Conservation (phyloP, 2,329 filamentous ascomycete genomes). For the Metarhizium humberi region DNA sequence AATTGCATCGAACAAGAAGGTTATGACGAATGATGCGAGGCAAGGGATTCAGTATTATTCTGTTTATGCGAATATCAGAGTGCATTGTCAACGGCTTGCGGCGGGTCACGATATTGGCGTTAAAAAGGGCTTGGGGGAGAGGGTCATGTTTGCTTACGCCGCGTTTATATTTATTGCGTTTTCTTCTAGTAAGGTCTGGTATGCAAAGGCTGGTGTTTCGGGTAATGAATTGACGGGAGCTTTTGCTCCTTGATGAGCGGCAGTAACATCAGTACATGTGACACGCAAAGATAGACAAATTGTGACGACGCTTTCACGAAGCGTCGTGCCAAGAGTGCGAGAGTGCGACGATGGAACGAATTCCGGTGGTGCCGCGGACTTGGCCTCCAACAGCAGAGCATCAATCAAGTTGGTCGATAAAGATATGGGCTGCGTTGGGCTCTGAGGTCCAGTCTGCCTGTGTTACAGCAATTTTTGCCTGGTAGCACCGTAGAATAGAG, state of each 20-base stretch:
- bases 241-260: neutral
- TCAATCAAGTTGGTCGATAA: too few relatives aligned
- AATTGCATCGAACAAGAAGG: neutral
- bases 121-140: neutral
- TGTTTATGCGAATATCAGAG: neutral
- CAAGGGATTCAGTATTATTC: neutral
- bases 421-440: too few relatives aligned
- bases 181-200: neutral
- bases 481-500: neutral
- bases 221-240: neutral
- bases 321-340: too few relatives aligned
- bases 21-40: neutral
- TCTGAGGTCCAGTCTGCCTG: too few relatives aligned
- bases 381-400: too few relatives aligned
- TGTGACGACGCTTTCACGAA: too few relatives aligned
- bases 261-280: too few relatives aligned
- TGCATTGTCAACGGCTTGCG: neutral
- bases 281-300: too few relatives aligned
- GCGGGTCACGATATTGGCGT: neutral
- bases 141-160: neutral
- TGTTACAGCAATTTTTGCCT: neutral
- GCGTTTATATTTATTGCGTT: neutral
- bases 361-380: too few relatives aligned
- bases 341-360: too few relatives aligned
- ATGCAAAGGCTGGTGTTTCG: neutral